A percentile compares a stretch with the other conserved stretches of the same genome.
Conservation (phyloP, 2,329 filamentous ascomycete genomes). For the Lomentospora prolificans region DNA sequence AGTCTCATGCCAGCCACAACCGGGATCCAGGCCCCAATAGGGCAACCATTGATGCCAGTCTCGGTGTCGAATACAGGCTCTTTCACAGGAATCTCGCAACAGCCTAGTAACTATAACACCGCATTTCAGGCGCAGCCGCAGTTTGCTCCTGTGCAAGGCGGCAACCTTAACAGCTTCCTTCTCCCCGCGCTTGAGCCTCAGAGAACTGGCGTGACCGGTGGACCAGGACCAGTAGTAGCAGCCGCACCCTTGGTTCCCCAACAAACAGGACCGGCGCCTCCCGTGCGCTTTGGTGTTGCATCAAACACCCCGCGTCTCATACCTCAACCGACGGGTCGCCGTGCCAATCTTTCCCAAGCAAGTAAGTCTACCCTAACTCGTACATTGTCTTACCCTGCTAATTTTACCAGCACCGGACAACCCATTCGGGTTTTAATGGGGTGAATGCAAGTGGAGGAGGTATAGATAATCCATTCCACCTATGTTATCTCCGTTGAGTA, state of each 20-base stretch:
- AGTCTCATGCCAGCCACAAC: constrained; percentile 27
- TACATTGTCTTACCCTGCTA: not conserved
- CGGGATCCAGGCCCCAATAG: constrained; percentile 23
- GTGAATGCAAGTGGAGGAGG: not conserved
- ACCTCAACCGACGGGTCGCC: constrained; percentile 78
- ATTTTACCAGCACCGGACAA: constrained; percentile 36
- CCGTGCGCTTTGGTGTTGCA: constrained; percentile 78
- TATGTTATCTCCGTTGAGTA: too few relatives aligned
- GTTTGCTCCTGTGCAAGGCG: constrained; percentile 19
- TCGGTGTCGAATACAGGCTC: constrained; percentile 20
- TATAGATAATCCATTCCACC: not conserved
- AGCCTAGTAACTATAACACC: constrained; percentile 52
- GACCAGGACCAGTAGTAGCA: not conserved
- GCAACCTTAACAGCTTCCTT: constrained; percentile 44
- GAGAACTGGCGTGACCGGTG: constrained; percentile 37
- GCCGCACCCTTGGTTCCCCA: constrained; percentile 20
- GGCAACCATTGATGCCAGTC: constrained; percentile 44
- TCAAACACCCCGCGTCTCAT: constrained; percentile 64
- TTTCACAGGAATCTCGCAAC: constrained; percentile 43
- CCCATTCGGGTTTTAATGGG: constrained; percentile 38
- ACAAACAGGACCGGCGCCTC: constrained; percentile 60
- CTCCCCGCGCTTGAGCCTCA: constrained; percentile 52
- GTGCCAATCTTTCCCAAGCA: constrained; percentile 86
- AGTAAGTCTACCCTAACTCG: constrained; percentile 60
- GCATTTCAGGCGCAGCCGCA: constrained; percentile 37